These are phyloP conservation scores for Auriscalpium microsporum DNA, from an alignment of 768 basidiomycete species.

Conservation along the genomic window DNA sequence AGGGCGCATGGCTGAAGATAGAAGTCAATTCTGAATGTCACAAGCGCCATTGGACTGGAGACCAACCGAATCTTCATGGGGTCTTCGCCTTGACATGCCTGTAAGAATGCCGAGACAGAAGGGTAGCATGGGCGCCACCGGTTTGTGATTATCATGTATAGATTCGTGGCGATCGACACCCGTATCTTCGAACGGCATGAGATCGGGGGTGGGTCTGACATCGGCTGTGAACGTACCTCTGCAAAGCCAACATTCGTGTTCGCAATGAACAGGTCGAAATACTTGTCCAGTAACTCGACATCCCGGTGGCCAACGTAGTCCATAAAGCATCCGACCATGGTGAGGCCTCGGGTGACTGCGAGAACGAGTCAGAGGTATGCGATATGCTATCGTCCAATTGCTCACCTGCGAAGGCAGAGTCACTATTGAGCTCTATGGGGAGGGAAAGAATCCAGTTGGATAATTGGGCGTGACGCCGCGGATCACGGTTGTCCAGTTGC, in stretches of 20 bases:
- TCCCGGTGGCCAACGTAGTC: slow-evolving; percentile 61
- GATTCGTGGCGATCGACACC: slow-evolving; percentile 5
- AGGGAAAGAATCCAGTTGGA: slow-evolving; percentile 71
- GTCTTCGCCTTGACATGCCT: slow-evolving; percentile 4
- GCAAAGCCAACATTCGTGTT: slow-evolving; percentile 79
- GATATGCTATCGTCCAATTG: slow-evolving; percentile 4
- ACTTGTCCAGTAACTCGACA: slow-evolving; percentile 55
- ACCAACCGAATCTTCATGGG: slow-evolving; percentile 12
- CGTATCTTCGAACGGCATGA: not conserved
- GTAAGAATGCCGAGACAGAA: slow-evolving; percentile 9
- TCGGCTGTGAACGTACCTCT: slow-evolving; percentile 44
- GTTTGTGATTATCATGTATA: slow-evolving; percentile 11
- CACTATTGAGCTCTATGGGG: slow-evolving; percentile 73
- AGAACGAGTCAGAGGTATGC: too few species aligned
- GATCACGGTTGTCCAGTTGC: slow-evolving; percentile 62
- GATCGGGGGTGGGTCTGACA: too few species aligned
- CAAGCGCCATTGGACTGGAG: not conserved
- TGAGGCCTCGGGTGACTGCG: slow-evolving; percentile 69
- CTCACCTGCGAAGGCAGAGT: slow-evolving; percentile 83
- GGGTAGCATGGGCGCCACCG: slow-evolving; percentile 12
- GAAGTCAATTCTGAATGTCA: not conserved
- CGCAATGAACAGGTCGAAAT: slow-evolving; percentile 61
- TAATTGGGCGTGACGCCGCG: slow-evolving; percentile 63
- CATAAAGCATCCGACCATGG: slow-evolving; percentile 56
- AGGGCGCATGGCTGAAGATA: slow-evolving; percentile 39